Conservation (phyloP, 176 grass and related monocot species). For the Avena eriantha region DNA sequence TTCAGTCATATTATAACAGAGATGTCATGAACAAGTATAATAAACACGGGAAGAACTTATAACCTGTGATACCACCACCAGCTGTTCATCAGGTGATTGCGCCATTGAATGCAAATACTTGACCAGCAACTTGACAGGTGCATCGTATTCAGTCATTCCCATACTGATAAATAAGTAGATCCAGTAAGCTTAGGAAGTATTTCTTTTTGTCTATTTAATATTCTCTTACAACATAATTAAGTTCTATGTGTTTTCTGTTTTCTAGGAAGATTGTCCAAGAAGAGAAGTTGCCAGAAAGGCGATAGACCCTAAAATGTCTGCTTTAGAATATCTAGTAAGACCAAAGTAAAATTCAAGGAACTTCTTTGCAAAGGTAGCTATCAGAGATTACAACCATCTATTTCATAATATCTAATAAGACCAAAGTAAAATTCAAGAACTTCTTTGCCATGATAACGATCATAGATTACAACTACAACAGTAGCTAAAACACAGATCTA, state of each 20-base stretch:
- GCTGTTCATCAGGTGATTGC: conserved; percentile 83
- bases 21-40: not conserved
- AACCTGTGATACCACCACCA: conserved; percentile 96
- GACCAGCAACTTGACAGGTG: conserved; percentile 96
- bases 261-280: too few species aligned
- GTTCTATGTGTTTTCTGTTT: too few species aligned
- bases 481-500: not conserved
- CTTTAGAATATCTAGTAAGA: too few species aligned
- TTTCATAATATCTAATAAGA: conserved; percentile 7
- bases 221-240: too few species aligned
- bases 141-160: conserved; percentile 97
- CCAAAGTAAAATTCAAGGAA: too few species aligned
- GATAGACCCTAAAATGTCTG: too few species aligned
- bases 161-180: conserved; percentile 63
- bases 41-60: conserved; percentile 35
- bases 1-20: not conserved
- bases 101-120: conserved; percentile 97
- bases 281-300: too few species aligned
- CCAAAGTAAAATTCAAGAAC: not conserved
- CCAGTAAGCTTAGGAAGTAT: conserved; percentile 8
- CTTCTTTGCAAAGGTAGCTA: too few species aligned
- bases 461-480: not conserved
- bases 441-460: not conserved
- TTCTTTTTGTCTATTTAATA: too few species aligned
- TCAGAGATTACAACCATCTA: too few species aligned